Evolutionary conservation across 1,284 basidiomycete genomes (phyloP), one percentile per base, ranked within the genome.

Genomic region (Boletus sp.): DNA sequence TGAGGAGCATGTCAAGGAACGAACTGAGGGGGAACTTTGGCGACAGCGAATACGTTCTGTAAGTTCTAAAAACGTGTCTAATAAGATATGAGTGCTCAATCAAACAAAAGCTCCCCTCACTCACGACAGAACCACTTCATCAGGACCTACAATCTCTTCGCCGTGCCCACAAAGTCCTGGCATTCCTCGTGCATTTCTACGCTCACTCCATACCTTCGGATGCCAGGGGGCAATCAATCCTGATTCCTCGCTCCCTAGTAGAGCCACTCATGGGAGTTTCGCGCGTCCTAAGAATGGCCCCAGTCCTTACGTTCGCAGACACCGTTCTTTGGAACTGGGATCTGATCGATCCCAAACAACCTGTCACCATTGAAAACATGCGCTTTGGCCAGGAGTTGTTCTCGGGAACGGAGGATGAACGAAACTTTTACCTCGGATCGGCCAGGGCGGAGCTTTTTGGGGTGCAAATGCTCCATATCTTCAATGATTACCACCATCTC

Each of bases 271-370:
- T 89, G 25, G 66, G 76, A 19, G 82, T 95, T 41, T 95, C 92
- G 5, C 75, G 76, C 13, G 69, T 80, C 46, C 78, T 99, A 41
- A 84, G 84, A 45, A 83, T 96, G 22, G 93, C 95, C 1, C 95
- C 95, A 0, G 81, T 99, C 52, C 74, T 98, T 50, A 98, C 94
- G 1, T 99, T 95, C 62, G 91, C 95, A 29, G 94, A 96, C 65
- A 93, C 90, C 4, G 94, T 99, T 8, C 77, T 98, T 1, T 99
- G 93, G 91, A 97, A 98, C 64, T 94, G 86, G 80, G 76, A 84
- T 42, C 73, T 81, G 44, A 65, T 78, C 46, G 69, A 82, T 59
- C 74, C 84, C 34, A 70, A 67, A 20, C 66, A 69, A 38, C 81
- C 78, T 42, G 64, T 78, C 50, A 80, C 77, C 52, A 68, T 75